A percentile compares a stretch with the other conserved stretches of the same genome.
phyloP scores from a whole-genome alignment of 208 protist species.

The Blechomonas ayalai region DNA sequence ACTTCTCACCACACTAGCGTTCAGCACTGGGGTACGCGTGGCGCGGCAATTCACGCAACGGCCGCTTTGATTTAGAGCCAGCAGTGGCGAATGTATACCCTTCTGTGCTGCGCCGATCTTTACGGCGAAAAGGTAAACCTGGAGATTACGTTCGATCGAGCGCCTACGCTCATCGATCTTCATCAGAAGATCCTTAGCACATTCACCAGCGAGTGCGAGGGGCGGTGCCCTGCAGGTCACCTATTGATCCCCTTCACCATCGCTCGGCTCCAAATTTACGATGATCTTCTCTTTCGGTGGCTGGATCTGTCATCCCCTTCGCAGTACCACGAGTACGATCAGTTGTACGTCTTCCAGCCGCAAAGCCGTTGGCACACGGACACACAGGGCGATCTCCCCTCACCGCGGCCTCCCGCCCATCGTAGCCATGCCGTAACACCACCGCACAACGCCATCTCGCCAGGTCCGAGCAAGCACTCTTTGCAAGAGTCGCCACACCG shows the following conservation, averaged over 20 bases:
- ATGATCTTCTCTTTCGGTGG: constrained; percentile 57
- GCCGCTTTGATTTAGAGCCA: neutral
- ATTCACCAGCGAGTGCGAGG: constrained; percentile 26
- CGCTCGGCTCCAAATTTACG: constrained; percentile 48
- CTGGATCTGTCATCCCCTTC: constrained; percentile 26
- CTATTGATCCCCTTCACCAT: constrained; percentile 22
- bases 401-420: constrained; percentile 35
- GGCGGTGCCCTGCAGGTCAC: neutral
- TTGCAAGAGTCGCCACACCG: too few species aligned
- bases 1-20: too few species aligned
- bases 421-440: too few species aligned
- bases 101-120: constrained; percentile 72
- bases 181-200: constrained; percentile 16
- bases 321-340: constrained; percentile 80
- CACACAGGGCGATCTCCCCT: constrained; percentile 60
- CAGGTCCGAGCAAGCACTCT: too few species aligned
- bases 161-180: constrained; percentile 40
- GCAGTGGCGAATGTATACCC: constrained; percentile 75
- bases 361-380: constrained; percentile 50
- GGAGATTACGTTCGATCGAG: constrained; percentile 41
- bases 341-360: constrained; percentile 81
- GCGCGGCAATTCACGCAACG: too few species aligned
- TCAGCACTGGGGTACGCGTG: too few species aligned
- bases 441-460: too few species aligned
- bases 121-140: constrained; percentile 76